Conservation (phyloP, 2,329 filamentous ascomycete genomes). For the Botryotinia convoluta region DNA sequence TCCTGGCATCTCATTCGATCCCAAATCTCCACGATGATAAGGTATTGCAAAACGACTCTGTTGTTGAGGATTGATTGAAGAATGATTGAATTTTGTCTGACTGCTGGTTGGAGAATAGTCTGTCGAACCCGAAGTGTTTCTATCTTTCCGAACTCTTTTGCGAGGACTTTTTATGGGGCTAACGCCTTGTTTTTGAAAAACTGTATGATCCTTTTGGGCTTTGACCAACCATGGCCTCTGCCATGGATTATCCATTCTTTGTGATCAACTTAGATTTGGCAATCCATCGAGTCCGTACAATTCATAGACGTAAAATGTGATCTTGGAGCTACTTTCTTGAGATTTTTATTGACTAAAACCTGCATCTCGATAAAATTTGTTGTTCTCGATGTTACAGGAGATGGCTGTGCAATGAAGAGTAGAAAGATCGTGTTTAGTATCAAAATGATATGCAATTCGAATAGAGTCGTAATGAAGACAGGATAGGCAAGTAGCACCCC, state of each 20-base stretch:
- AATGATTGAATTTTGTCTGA: not conserved
- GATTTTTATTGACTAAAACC: not conserved
- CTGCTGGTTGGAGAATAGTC: not conserved
- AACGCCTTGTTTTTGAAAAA: not conserved
- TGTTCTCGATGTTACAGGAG: not conserved
- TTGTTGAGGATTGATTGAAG: not conserved
- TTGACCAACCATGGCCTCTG: not conserved
- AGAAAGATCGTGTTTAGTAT: not conserved
- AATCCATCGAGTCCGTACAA: not conserved
- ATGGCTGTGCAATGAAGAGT: not conserved
- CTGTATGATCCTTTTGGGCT: too few relatives aligned
- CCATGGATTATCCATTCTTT: not conserved
- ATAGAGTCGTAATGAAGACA: not conserved
- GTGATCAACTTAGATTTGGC: not conserved
- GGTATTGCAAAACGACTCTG: not conserved
- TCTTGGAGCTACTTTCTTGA: not conserved
- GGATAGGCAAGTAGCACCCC: not conserved
- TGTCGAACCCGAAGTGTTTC: not conserved
- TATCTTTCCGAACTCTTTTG: not conserved
- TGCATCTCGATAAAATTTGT: not conserved
- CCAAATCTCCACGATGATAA: not conserved
- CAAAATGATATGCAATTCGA: not conserved
- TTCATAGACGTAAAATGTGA: not conserved
- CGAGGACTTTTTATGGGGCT: not conserved
- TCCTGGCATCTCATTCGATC: not conserved